A percentile compares a stretch with the other conserved stretches of the same genome.
Evolutionary conservation across 2,329 filamentous ascomycete genomes (phyloP).

Genomic region (Alternaria arbusti): DNA sequence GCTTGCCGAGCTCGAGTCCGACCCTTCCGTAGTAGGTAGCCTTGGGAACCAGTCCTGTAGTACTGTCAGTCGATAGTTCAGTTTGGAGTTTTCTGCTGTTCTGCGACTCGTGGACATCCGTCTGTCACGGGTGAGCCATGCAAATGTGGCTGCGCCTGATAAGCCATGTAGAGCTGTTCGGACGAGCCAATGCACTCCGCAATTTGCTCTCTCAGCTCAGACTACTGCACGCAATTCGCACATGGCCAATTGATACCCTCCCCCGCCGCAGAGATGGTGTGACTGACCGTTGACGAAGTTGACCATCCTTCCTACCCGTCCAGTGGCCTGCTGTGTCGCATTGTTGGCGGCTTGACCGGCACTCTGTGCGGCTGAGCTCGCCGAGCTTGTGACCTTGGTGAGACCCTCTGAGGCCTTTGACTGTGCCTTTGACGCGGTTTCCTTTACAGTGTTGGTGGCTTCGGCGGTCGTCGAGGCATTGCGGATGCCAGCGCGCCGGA

Average conservation of each 20-base stretch:
- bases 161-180: slow-evolving; percentile 17
- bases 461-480: slow-evolving; percentile 58
- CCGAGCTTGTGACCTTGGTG: slow-evolving; percentile 79
- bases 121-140: not conserved
- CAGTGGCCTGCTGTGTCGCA: slow-evolving; percentile 54
- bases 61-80: slow-evolving; percentile 19
- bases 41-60: slow-evolving; percentile 79
- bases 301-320: slow-evolving; percentile 73
- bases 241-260: slow-evolving; percentile 9
- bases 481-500: slow-evolving; percentile 53
- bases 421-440: slow-evolving; percentile 66
- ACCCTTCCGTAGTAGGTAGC: slow-evolving; percentile 93
- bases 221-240: not conserved
- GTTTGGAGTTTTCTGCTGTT: not conserved
- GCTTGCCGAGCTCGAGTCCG: slow-evolving; percentile 82
- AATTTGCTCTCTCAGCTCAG: not conserved
- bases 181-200: slow-evolving; percentile 24
- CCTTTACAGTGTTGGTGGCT: slow-evolving; percentile 55
- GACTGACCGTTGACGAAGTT: slow-evolving; percentile 84
- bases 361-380: slow-evolving; percentile 76
- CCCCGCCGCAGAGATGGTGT: slow-evolving; percentile 6
- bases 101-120: not conserved
- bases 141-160: slow-evolving; percentile 7
- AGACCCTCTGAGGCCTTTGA: slow-evolving; percentile 83
- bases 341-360: slow-evolving; percentile 64